Evolutionary conservation across 202 grass and related monocot species (phyloP).

Genomic region (Bolboschoenoplectus hybrid): DNA sequence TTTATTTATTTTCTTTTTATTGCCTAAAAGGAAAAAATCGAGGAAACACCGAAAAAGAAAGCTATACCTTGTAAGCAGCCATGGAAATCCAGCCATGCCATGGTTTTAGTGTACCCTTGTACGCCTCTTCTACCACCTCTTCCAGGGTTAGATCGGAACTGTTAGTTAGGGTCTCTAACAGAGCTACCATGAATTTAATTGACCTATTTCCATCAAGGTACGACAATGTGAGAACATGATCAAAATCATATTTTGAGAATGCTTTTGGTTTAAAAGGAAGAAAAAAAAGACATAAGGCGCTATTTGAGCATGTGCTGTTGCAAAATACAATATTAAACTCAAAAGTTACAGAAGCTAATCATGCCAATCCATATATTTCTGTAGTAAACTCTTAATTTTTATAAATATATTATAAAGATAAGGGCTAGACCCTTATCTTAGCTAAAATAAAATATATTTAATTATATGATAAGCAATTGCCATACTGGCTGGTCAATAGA

Average conservation of each 20-base stretch:
- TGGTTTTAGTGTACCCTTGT: conserved; percentile 60
- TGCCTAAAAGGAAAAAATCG: background rate
- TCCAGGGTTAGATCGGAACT: conserved; percentile 43
- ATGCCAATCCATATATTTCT: background rate
- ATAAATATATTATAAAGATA: no score
- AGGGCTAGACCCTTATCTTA: no score
- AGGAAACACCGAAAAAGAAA: background rate
- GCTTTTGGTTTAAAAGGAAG: background rate
- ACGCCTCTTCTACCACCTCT: conserved; percentile 79
- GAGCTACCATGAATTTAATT: conserved; percentile 57
- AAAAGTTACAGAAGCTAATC: background rate
- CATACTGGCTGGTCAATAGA: background rate
- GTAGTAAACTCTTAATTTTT: background rate
- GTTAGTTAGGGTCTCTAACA: conserved; percentile 61
- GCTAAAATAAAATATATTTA: no score
- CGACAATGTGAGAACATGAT: background rate
- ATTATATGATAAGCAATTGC: background rate
- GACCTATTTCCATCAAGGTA: conserved; percentile 49
- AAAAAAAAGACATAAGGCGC: background rate
- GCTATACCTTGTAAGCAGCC: conserved; percentile 78
- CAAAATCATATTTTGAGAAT: background rate
- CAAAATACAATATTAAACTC: background rate
- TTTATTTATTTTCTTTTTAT: background rate
- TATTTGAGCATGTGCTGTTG: background rate
- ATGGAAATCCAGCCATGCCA: conserved; percentile 94